Conservation (phyloP, 176 grass and related monocot genomes). For the Guadua angustifolia region DNA sequence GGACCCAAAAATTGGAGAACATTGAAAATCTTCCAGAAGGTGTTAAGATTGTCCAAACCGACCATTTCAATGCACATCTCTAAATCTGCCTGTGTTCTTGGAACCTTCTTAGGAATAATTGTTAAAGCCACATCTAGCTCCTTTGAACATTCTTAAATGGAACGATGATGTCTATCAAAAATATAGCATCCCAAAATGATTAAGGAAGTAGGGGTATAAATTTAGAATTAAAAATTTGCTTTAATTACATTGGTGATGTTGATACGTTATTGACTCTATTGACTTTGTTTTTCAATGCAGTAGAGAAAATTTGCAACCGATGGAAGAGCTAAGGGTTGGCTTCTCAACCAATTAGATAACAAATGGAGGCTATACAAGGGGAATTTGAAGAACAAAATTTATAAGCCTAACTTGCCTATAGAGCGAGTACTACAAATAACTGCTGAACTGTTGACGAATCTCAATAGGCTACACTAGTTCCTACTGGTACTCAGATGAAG, state of each 20-base stretch:
- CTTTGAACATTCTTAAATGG: background rate
- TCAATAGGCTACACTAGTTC: background rate
- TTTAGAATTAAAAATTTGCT: background rate
- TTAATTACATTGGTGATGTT: background rate
- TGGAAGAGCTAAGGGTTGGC: background rate
- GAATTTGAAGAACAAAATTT: background rate
- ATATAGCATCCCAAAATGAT: background rate
- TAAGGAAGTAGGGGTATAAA: background rate
- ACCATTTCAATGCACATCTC: background rate
- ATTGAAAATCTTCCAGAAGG: background rate
- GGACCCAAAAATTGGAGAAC: background rate
- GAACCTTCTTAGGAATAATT: background rate
- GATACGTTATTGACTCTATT: background rate
- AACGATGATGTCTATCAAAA: background rate
- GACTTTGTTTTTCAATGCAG: background rate
- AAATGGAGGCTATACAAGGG: background rate
- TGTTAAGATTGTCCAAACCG: background rate
- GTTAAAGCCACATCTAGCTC: background rate
- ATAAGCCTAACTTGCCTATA: background rate
- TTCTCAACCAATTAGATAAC: background rate
- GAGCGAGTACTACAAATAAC: background rate
- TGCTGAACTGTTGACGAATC: background rate
- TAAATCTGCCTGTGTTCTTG: background rate
- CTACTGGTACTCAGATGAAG: background rate
- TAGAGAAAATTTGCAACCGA: conserved; percentile 7